Evolutionary conservation across 2,329 filamentous ascomycete genomes (phyloP), one percentile per base, ranked within the genome.

Genomic region (Calonectria hawksworthii): DNA sequence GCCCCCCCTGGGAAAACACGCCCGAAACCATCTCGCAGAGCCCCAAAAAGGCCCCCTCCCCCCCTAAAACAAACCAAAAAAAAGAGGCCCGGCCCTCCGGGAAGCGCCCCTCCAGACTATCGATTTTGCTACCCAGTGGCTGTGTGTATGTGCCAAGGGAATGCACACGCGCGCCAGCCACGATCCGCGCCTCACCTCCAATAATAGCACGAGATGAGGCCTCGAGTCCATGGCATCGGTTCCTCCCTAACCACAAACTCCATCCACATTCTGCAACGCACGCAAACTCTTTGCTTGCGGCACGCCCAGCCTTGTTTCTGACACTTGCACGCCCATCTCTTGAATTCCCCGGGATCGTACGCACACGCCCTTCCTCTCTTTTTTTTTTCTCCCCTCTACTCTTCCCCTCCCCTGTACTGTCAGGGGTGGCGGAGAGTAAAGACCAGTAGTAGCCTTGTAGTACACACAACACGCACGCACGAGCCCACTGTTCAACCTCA

Each of bases 161-260:
- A 63, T 70, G 54, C 68, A 70, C 56, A 61, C 54, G 68, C 68
- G 68, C 66, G 72, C 66, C 72, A 70, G 72, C 72, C 72, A 73
- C 72, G 26, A 66, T 73, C 72, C 68, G 72, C 72, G 72, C 72
- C 72, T 73, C 72, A 67, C 67, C 59, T 66, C 72, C 72, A 73
- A 73, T 73, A 66, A 73, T 73, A 73, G 71, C 72, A 70, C 72
- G 59, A 23, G 28, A 50, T 52, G 66, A 70, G 71, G 66, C 71
- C 54, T 68, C 64, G 56, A 69, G 52, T 34, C 65, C 56, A 51
- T 59, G 54, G 44, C 52, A 32, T 72, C 70, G 70, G 70, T 41
- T 72, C 70, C 63, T 68, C 65, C 56, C 71, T 65, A 69, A 68
- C 44, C 41, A 21, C 64, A 68, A 61, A 30, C 61, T 63, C 64